A percentile compares a stretch with the other conserved stretches of the same genome.
Conservation (phyloP, 352 stramenopile species). For the Blastocystis hominis region DNA sequence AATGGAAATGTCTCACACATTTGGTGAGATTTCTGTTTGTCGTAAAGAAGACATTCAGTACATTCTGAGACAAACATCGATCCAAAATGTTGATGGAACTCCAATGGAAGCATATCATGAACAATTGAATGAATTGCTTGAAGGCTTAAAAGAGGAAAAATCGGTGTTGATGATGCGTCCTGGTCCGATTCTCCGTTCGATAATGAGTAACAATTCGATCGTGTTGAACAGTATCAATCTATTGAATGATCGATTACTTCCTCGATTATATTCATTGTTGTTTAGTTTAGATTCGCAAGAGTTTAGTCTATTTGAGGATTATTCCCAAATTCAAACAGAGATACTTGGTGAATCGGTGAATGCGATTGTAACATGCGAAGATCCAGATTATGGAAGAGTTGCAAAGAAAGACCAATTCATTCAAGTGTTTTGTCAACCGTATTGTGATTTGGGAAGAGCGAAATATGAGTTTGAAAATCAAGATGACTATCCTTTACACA, state of each 20-base stretch:
- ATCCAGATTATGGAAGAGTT: no score
- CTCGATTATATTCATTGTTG: neutral
- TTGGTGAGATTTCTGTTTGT: neutral
- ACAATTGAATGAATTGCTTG: slow-evolving; percentile 2
- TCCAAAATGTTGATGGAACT: no score
- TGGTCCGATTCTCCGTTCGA: no score
- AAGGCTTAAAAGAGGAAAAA: neutral
- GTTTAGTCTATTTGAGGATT: neutral
- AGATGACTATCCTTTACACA: neutral
- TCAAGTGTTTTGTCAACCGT: neutral
- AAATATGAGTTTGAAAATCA: neutral
- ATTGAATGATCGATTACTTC: neutral
- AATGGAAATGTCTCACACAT: neutral
- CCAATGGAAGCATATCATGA: neutral
- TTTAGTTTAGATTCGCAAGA: neutral
- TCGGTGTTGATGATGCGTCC: neutral
- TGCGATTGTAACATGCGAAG: neutral
- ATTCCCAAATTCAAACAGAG: neutral
- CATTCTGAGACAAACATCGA: no score
- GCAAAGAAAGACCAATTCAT: neutral
- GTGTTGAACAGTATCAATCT: neutral
- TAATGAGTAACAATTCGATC: no score
- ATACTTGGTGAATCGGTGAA: neutral
- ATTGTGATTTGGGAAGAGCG: neutral
- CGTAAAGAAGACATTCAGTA: no score